Evolutionary conservation across 1,139 yeast species (phyloP).

Genomic region (Lodderomyces metapsilosis): DNA sequence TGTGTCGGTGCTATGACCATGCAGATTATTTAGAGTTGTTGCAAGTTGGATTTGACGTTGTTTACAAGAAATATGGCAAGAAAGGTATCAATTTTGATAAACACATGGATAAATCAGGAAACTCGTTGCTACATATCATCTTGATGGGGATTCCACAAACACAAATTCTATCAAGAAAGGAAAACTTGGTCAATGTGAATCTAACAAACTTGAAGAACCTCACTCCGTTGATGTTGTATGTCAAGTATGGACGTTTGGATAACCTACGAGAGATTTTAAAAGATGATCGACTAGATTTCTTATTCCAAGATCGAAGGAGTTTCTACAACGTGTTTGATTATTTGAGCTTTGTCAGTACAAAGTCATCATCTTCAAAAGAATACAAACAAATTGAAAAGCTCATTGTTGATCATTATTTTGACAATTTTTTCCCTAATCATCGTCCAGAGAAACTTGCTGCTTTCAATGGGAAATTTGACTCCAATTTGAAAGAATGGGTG

Average conservation of each 20-base stretch:
- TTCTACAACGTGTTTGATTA: slow-evolving; percentile 47
- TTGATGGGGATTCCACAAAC: slow-evolving; percentile 44
- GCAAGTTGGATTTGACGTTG: slow-evolving; percentile 44
- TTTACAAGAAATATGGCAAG: slow-evolving; percentile 37
- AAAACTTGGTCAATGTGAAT: slow-evolving; percentile 55
- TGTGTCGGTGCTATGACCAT: slow-evolving; percentile 83
- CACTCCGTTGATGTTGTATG: slow-evolving; percentile 70
- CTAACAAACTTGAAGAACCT: slow-evolving; percentile 56
- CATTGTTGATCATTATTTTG: slow-evolving; percentile 41
- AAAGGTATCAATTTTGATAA: slow-evolving; percentile 43
- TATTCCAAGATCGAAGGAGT: slow-evolving; percentile 39
- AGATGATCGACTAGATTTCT: slow-evolving; percentile 46
- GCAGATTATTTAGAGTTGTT: slow-evolving; percentile 55
- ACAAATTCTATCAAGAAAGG: slow-evolving; percentile 29
- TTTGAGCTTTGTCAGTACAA: slow-evolving; percentile 34
- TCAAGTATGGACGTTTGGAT: slow-evolving; percentile 65
- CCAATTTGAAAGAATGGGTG: slow-evolving; percentile 33
- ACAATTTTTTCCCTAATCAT: slow-evolving; percentile 23
- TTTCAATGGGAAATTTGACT: slow-evolving; percentile 38
- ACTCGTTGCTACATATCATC: slow-evolving; percentile 73
- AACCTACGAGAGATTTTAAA: slow-evolving; percentile 50
- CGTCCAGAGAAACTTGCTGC: slow-evolving; percentile 20
- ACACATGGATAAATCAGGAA: slow-evolving; percentile 74
- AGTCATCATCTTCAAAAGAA: slow-evolving; percentile 30
- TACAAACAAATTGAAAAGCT: slow-evolving; percentile 38